Conservation (phyloP, 768 basidiomycete species). For the Serpula lacrymans region DNA sequence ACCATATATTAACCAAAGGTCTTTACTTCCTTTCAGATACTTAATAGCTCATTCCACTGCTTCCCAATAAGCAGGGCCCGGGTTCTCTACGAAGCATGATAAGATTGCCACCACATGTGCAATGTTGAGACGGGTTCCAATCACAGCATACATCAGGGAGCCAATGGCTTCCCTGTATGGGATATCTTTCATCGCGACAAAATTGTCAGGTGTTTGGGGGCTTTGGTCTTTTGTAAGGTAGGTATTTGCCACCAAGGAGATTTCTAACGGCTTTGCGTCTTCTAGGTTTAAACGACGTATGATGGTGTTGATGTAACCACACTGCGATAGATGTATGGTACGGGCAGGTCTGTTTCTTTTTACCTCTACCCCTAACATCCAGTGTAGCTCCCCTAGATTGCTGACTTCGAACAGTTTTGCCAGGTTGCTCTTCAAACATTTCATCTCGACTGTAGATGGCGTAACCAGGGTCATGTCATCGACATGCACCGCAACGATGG, state of each 20-base stretch:
- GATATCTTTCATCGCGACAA: no score
- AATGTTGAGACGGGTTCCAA: slow-evolving; percentile 29
- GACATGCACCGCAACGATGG: slow-evolving; percentile 24
- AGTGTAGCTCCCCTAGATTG: slow-evolving; percentile 5
- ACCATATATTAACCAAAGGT: no score
- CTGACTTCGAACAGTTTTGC: background rate
- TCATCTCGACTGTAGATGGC: background rate
- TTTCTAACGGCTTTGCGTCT: slow-evolving; percentile 9
- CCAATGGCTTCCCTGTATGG: no score
- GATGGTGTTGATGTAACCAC: slow-evolving; percentile 6
- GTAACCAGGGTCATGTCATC: slow-evolving; percentile 16
- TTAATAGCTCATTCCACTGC: slow-evolving; percentile 10
- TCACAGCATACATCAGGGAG: slow-evolving; percentile 24
- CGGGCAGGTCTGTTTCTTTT: slow-evolving; percentile 14
- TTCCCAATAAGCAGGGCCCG: slow-evolving; percentile 10
- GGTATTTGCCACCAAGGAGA: background rate
- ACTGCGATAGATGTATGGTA: slow-evolving; percentile 26
- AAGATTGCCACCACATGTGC: slow-evolving; percentile 25
- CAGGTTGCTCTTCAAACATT: background rate
- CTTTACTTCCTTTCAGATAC: slow-evolving; percentile 9
- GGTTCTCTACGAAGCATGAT: background rate
- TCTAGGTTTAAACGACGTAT: slow-evolving; percentile 12
- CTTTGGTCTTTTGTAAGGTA: no score
- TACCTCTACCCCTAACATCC: slow-evolving; percentile 30
- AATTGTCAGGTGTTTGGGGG: no score